A percentile compares a stretch with the other conserved stretches of the same genome.
phyloP scores from a whole-genome alignment of 2,329 filamentous ascomycete species.

The Cadophora sp. region DNA sequence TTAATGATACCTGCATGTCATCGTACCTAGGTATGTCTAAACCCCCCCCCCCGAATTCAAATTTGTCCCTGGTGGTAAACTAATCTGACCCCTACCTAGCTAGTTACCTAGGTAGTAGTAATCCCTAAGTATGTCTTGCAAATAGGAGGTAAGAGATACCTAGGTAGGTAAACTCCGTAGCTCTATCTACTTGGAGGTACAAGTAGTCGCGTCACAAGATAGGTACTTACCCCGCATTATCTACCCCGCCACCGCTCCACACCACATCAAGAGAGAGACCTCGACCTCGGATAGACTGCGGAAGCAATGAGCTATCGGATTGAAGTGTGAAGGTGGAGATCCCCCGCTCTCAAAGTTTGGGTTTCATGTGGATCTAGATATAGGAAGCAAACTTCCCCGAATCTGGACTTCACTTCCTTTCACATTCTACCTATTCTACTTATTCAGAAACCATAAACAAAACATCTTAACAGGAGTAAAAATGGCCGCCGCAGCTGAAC shows the following conservation, averaged over 20 bases:
- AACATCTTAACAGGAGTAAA: constrained; percentile 23
- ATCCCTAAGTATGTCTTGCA: too few species aligned
- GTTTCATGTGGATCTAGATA: background rate
- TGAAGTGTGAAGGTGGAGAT: constrained; percentile 3
- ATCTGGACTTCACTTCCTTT: background rate
- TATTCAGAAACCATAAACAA: background rate
- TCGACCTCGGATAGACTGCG: constrained; percentile 7
- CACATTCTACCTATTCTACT: background rate
- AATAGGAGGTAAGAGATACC: background rate
- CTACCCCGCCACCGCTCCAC: constrained; percentile 5
- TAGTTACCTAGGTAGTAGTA: too few species aligned
- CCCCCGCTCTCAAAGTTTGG: constrained; percentile 6
- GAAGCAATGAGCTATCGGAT: background rate
- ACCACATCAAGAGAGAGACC: constrained; percentile 1
- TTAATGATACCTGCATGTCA: background rate
- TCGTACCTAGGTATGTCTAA: background rate
- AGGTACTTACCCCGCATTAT: constrained; percentile 24
- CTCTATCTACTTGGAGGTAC: background rate
- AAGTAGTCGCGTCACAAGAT: background rate
- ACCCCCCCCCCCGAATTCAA: background rate
- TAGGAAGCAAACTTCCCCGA: background rate
- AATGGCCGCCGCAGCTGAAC: constrained; percentile 38
- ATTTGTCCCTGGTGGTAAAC: background rate
- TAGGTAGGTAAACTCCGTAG: background rate
- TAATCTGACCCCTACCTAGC: background rate